Conservation (phyloP, 2,329 filamentous ascomycete genomes). For the Fusarium sp. region DNA sequence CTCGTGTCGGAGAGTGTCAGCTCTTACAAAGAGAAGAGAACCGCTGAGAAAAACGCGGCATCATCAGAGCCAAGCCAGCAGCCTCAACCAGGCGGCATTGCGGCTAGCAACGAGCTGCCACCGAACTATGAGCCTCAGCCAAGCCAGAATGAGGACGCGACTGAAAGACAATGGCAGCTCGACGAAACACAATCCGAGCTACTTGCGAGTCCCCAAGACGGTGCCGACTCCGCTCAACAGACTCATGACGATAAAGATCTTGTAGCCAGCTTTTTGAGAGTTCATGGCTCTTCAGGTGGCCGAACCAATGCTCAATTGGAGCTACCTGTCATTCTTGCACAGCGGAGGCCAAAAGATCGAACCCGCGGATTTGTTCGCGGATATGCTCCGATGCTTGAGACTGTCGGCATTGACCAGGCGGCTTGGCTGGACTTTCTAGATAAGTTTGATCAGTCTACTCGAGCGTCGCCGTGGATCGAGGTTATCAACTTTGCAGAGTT, state of each 20-base stretch:
- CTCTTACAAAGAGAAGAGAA: conserved; percentile 13
- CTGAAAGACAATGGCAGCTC: conserved; percentile 6
- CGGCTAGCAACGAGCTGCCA: not conserved
- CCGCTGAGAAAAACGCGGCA: not conserved
- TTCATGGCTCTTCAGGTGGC: not conserved
- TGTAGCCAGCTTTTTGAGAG: not conserved
- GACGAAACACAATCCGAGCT: conserved; percentile 12
- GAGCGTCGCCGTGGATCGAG: conserved; percentile 3
- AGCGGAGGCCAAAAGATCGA: conserved; percentile 11
- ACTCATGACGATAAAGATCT: not conserved
- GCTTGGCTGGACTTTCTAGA: conserved; percentile 14
- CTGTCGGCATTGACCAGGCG: not conserved
- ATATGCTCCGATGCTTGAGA: conserved; percentile 3
- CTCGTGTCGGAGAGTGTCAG: conserved; percentile 14
- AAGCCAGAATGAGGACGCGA: not conserved
- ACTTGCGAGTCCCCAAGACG: not conserved
- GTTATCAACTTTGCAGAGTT: conserved; percentile 15
- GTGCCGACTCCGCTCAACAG: not conserved
- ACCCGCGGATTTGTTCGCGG: conserved; percentile 16
- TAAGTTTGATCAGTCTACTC: conserved; percentile 10
- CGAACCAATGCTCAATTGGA: not conserved
- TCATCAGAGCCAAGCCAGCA: not conserved
- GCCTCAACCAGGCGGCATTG: not conserved
- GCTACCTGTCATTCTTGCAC: conserved; percentile 2
- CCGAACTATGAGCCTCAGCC: not conserved